Evolutionary conservation across 2,329 filamentous ascomycete genomes (phyloP).

Genomic region (Triangularia setosa): DNA sequence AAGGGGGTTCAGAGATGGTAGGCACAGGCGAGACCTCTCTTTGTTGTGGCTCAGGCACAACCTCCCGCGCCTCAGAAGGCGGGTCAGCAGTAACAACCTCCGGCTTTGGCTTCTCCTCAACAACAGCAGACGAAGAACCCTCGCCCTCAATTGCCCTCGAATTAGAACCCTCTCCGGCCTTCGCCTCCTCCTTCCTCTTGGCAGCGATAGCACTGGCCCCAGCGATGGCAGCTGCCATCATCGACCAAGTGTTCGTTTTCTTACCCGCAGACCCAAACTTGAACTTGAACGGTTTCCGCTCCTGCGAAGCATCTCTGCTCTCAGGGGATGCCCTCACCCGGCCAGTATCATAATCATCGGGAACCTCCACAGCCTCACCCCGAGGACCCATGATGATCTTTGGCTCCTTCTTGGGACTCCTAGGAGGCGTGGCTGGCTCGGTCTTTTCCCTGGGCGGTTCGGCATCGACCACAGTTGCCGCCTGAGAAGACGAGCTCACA

Average conservation of each 20-base stretch:
- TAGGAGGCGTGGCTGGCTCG: neutral
- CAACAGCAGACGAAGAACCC: neutral
- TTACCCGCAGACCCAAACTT: conserved; percentile 10
- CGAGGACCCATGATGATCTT: conserved; percentile 37
- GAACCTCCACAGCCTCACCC: conserved; percentile 40
- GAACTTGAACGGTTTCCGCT: conserved; percentile 13
- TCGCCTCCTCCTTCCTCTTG: conserved; percentile 15
- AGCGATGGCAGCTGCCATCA: conserved; percentile 48
- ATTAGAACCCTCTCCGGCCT: conserved; percentile 8
- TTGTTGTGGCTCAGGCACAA: neutral
- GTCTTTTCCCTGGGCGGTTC: conserved; percentile 14
- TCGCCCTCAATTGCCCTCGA: conserved; percentile 3
- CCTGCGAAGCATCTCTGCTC: conserved; percentile 43
- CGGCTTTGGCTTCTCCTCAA: conserved; percentile 8
- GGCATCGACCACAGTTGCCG: conserved; percentile 20
- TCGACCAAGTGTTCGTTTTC: conserved; percentile 43
- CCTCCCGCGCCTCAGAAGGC: neutral
- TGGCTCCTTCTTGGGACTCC: conserved; percentile 17
- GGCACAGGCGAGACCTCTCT: neutral
- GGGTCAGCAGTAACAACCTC: neutral
- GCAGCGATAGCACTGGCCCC: conserved; percentile 32
- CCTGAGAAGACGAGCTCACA: conserved; percentile 22
- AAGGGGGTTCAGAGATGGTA: neutral
- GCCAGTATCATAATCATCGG: conserved; percentile 33
- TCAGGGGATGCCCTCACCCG: conserved; percentile 43